Evolutionary conservation across 495 filamentous ascomycete genomes (phyloP), one percentile per base, ranked within the genome.

Genomic region (Trichoderma asperelloides): DNA sequence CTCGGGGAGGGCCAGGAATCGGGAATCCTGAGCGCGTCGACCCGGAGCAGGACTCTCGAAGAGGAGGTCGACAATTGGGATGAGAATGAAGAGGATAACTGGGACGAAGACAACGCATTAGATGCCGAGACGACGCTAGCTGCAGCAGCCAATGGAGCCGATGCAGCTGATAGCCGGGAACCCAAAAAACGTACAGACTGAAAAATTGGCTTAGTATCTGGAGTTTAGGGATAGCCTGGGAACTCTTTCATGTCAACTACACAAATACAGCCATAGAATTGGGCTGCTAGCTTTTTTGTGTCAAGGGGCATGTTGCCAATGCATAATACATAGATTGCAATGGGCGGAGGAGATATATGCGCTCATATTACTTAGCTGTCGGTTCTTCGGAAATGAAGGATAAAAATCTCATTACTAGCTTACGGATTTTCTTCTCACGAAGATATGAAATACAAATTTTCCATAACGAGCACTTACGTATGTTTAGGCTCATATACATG

Each of bases 51-150:
- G 55, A 82, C 81, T 6, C 76, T 91, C 60, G 90, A 93, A 68
- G 85, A 89, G 45, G 88, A 91, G 74, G 84, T 93, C 16, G 91
- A 92, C 71, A 89, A 89, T 69, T 94, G 90, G 90, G 91, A 93
- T 70, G 90, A 93, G 75, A 90, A 93, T 71, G 85, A 84, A 0
- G 86, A 86, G 25, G 90, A 92, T 73, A 82, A 82, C 15, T 92
- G 89, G 89, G 89, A 91, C 68, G 84, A 86, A 3, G 88, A 87
- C 39, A 87, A 89, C 71, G 74, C 3, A 77, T 75, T 8, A 76
- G 78, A 41, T 76, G 78, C 28, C 27, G 55, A 27, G 3, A 28
- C 25, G 3, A 25, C 55, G 3, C n/a, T 25, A 60, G 12, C 41
- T 49, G 30, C 74, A 71, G 57, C 12, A 12, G 64, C 40, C 43